A percentile compares a stretch with the other conserved stretches of the same genome.
Conservation (phyloP, 257 asterid genomes). For the Solanum medicagineum region DNA sequence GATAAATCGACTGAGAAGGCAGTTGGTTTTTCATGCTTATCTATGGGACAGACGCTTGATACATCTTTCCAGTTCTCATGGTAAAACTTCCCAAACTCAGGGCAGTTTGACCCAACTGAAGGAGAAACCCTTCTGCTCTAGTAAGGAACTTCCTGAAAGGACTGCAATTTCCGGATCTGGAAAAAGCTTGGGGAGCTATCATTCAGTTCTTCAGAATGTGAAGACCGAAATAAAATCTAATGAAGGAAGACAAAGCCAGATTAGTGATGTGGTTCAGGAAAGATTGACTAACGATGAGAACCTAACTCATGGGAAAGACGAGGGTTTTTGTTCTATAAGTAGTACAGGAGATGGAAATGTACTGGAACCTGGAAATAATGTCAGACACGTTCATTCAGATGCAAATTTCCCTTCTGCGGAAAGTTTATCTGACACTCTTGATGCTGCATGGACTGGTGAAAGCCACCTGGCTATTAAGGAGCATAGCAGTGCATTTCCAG, state of each 20-base stretch:
- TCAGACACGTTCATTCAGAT: constrained; percentile 50
- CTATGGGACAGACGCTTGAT: constrained; percentile 82
- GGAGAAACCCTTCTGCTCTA: constrained; percentile 21
- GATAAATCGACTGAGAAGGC: constrained; percentile 65
- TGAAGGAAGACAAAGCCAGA: constrained; percentile 23
- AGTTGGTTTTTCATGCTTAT: constrained; percentile 65
- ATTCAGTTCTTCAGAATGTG: constrained; percentile 39
- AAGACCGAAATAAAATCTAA: constrained; percentile 21
- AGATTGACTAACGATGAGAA: constrained; percentile 17
- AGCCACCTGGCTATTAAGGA: constrained; percentile 12
- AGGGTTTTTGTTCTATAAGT: constrained; percentile 16
- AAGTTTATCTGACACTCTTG: constrained; percentile 67
- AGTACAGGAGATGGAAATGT: constrained; percentile 14
- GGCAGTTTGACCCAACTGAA: constrained; percentile 15
- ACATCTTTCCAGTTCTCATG: constrained; percentile 39
- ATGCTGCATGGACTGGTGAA: constrained; percentile 91
- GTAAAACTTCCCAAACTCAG: not conserved
- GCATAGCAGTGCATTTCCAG: not conserved
- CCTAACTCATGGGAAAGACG: constrained; percentile 15
- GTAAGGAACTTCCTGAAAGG: constrained; percentile 27
- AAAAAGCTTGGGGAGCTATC: constrained; percentile 52
- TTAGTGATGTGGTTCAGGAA: constrained; percentile 21
- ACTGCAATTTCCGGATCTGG: constrained; percentile 27
- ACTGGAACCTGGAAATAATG: constrained; percentile 23
- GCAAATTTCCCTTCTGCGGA: constrained; percentile 38